Conservation (phyloP, 2,329 filamentous ascomycete species). For the Furcasterigmium sp. region DNA sequence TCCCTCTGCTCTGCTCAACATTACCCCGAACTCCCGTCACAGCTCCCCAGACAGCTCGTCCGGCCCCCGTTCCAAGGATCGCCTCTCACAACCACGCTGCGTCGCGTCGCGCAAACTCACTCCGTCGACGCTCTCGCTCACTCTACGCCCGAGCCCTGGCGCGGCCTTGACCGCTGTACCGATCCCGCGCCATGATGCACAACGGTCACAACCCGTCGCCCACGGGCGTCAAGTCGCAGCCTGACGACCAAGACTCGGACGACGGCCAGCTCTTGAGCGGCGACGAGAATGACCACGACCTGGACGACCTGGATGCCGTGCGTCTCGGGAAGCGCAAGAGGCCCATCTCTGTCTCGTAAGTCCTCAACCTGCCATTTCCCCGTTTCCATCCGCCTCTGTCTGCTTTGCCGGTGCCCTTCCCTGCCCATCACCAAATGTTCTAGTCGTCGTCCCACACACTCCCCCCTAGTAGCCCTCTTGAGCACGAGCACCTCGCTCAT, state of each 20-base stretch:
- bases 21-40: constrained; percentile 33
- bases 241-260: constrained; percentile 39
- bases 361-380: constrained; percentile 12
- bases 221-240: constrained; percentile 8
- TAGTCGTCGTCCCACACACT: neutral
- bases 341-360: constrained; percentile 56
- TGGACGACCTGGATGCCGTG: constrained; percentile 35
- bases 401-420: neutral
- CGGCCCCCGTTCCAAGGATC: neutral
- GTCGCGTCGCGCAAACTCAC: no score
- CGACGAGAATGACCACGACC: constrained; percentile 36
- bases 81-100: constrained; percentile 1
- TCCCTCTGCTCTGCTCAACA: constrained; percentile 38
- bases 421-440: neutral
- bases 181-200: constrained; percentile 11
- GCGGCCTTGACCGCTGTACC: no score
- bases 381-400: constrained; percentile 7
- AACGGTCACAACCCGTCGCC: constrained; percentile 13
- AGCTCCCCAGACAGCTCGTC: neutral
- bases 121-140: neutral
- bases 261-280: constrained; percentile 35
- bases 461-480: no score
- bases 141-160: neutral
- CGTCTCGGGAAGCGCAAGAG: constrained; percentile 53
- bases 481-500: neutral